A percentile compares a stretch with the other conserved stretches of the same genome.
These are phyloP conservation scores for Aspergillus awamori DNA, from an alignment of 2,329 filamentous ascomycete genomes.

Conservation along the genomic window DNA sequence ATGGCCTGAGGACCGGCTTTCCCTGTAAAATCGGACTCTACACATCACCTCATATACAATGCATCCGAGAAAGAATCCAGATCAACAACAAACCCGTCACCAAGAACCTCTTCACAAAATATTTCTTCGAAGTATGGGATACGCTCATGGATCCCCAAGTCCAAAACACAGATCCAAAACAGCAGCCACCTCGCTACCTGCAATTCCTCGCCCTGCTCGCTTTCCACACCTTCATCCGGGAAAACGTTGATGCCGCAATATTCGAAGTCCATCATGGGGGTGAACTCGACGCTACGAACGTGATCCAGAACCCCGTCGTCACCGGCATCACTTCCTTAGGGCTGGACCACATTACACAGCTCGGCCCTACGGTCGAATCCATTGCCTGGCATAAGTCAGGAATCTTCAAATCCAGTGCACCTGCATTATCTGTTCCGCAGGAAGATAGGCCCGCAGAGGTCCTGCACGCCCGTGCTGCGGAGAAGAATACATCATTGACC, in stretches of 20 bases:
- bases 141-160: slow-evolving; percentile 34
- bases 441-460: slow-evolving; percentile 51
- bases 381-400: slow-evolving; percentile 77
- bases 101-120: slow-evolving; percentile 27
- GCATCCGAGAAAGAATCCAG: slow-evolving; percentile 42
- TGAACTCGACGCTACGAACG: slow-evolving; percentile 69
- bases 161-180: slow-evolving; percentile 6
- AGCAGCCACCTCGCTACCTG: slow-evolving; percentile 49
- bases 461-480: slow-evolving; percentile 54
- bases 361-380: slow-evolving; percentile 65
- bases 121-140: slow-evolving; percentile 40
- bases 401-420: slow-evolving; percentile 64
- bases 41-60: slow-evolving; percentile 33
- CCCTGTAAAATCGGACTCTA: slow-evolving; percentile 31
- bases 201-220: slow-evolving; percentile 64
- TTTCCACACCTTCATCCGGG: slow-evolving; percentile 67
- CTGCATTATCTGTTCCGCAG: slow-evolving; percentile 63
- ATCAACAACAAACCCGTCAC: slow-evolving; percentile 35
- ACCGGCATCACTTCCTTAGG: slow-evolving; percentile 67
- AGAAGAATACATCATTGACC: slow-evolving; percentile 54
- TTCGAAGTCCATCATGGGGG: slow-evolving; percentile 71
- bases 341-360: slow-evolving; percentile 67
- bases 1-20: slow-evolving; percentile 32
- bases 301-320: slow-evolving; percentile 61
- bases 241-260: slow-evolving; percentile 64